Evolutionary conservation across 1,139 yeast species (phyloP), one percentile per base, ranked within the genome.

Genomic region (Yamadazyma mexicana): DNA sequence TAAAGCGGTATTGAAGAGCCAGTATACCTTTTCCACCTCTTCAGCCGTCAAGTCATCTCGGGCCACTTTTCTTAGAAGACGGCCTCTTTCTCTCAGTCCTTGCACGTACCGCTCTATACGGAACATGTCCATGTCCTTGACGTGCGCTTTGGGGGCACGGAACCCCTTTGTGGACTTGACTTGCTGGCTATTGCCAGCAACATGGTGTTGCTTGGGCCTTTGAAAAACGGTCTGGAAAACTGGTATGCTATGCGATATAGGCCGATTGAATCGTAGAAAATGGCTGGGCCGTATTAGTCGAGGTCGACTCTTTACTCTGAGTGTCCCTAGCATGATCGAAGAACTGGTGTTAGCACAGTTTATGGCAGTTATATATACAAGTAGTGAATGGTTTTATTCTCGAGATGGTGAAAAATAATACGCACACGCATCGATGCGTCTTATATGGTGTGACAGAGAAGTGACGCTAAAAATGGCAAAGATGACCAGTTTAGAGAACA

Each of bases 381-480:
- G 22, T 20, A 8, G 22, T 20, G 22, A 20, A 20, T 20, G 22
- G 22, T 20, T 8, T 20, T 20, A n/a, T 11, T 24, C 27, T 24
- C 12, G 27, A 24, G 12, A 24, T 20, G 12, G 27, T 24, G 27
- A 24, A 24, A 24, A 24, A 24, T 24, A 20, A 24, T 24, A 24
- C 27, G 27, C 27, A 24, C 27, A n/a, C 23, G 23, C 23, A 20
- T 9, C 23, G 23, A 20, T n/a, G n/a, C n/a, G 6, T 24, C n/a
- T n/a, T n/a, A n/a, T 27, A 27, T 27, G 30, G 30, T n/a, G 16
- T 27, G 30, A 27, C 14, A 10, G 14, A n/a, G n/a, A n/a, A n/a
- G n/a, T n/a, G n/a, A n/a, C n/a, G n/a, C n/a, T n/a, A n/a, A n/a
- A n/a, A n/a, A n/a, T n/a, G n/a, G n/a, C n/a, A n/a, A n/a, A n/a